Percentiles rank a stretch among this genome's conserved stretches.
These are phyloP conservation scores for Jackrogersella minutella DNA, from an alignment of 495 filamentous ascomycete species.

Conservation along the genomic window DNA sequence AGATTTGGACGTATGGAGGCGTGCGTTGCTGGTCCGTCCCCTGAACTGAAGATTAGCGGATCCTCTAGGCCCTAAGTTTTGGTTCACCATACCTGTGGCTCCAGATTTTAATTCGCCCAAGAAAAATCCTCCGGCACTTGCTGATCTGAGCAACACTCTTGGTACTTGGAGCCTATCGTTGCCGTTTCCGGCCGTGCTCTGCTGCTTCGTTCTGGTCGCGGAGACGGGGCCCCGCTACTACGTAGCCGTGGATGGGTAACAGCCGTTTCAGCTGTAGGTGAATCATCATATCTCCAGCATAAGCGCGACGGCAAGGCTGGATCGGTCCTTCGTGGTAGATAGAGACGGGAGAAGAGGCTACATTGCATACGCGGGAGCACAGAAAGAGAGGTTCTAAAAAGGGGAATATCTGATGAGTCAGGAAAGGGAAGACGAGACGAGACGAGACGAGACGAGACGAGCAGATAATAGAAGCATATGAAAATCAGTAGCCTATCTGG, in stretches of 20 bases:
- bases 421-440: not conserved
- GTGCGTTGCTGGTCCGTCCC: not conserved
- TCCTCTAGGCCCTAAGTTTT: slow-evolving; percentile 21
- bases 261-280: slow-evolving; percentile 3
- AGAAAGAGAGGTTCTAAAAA: not conserved
- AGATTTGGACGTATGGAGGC: not conserved
- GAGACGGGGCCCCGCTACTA: slow-evolving; percentile 20
- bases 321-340: not conserved
- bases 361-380: not conserved
- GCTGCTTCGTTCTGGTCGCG: slow-evolving; percentile 18
- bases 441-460: not conserved
- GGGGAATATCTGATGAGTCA: slow-evolving; percentile 23
- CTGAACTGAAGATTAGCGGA: slow-evolving; percentile 17
- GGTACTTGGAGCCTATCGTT: slow-evolving; percentile 34
- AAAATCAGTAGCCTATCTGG: slow-evolving; percentile 35
- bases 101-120: slow-evolving; percentile 28
- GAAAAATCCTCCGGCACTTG: slow-evolving; percentile 32
- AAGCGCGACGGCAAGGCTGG: not conserved
- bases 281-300: slow-evolving; percentile 2
- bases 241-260: slow-evolving; percentile 4
- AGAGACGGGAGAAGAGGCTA: not conserved
- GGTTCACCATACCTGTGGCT: slow-evolving; percentile 2
- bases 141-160: slow-evolving; percentile 28
- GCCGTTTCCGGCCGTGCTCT: slow-evolving; percentile 25
- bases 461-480: not conserved